Percentiles rank a stretch among this genome's conserved stretches.
Conservation (phyloP, 2,329 filamentous ascomycete species). For the Pestalotiopsis fici region DNA sequence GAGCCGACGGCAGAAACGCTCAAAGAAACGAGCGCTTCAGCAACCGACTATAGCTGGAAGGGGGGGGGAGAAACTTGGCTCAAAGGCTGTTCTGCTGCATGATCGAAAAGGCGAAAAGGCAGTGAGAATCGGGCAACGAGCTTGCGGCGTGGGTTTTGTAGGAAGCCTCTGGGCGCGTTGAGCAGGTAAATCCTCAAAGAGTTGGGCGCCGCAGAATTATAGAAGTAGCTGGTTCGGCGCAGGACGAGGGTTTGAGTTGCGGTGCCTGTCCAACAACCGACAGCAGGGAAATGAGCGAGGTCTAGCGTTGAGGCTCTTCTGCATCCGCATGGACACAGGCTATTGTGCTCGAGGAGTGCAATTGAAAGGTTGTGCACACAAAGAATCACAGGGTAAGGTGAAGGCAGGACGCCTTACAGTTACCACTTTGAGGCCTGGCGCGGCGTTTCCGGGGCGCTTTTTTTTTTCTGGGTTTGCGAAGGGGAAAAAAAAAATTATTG, state of each 20-base stretch:
- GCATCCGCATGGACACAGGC: conserved; percentile 9
- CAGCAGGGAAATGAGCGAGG: not conserved
- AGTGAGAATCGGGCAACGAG: not conserved
- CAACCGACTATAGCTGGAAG: conserved; percentile 31
- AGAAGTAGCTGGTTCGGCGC: not conserved
- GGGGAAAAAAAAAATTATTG: not conserved
- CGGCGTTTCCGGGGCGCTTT: conserved; percentile 1
- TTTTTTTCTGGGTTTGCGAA: not conserved
- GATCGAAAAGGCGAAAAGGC: conserved; percentile 20
- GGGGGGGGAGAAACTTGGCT: conserved; percentile 26
- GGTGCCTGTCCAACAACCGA: not conserved
- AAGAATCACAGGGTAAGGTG: not conserved
- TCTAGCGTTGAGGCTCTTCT: not conserved
- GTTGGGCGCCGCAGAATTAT: not conserved
- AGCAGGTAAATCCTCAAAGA: not conserved
- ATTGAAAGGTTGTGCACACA: not conserved
- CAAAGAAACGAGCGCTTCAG: conserved; percentile 16
- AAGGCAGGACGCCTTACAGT: not conserved
- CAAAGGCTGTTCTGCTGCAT: conserved; percentile 35
- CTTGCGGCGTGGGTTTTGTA: not conserved
- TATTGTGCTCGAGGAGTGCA: not conserved
- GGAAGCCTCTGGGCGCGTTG: not conserved
- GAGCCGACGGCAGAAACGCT: not conserved
- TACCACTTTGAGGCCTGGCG: not conserved
- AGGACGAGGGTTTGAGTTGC: not conserved